These are phyloP conservation scores for Pyrus communis DNA, from an alignment of 306 rosid genomes.

Conservation along the genomic window DNA sequence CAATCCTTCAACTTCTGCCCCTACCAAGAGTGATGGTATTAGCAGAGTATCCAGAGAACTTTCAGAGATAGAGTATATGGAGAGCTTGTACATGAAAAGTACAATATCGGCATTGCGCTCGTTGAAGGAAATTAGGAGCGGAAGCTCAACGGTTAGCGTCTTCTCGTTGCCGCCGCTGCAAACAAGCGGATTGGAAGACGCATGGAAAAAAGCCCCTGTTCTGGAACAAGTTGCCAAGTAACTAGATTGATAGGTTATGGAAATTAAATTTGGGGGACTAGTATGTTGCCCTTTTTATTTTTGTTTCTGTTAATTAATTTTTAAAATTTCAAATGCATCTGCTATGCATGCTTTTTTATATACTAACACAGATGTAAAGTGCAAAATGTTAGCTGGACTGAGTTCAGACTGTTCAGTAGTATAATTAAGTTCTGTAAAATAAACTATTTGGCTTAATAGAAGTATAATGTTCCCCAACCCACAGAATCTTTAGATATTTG, in stretches of 20 bases:
- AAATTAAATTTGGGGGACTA: conserved; percentile 31
- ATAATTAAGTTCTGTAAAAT: conserved; percentile 38
- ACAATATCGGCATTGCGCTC: conserved; percentile 71
- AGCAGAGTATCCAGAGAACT: conserved; percentile 49
- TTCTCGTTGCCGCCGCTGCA: conserved; percentile 89
- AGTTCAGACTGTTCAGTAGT: conserved; percentile 19
- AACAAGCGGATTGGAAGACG: conserved; percentile 26
- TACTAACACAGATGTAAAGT: conserved; percentile 60
- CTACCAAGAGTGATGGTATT: conserved; percentile 33
- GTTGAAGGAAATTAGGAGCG: conserved; percentile 81
- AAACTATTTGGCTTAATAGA: conserved; percentile 20
- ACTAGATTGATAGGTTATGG: neutral
- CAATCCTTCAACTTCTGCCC: conserved; percentile 55
- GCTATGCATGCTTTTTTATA: conserved; percentile 29
- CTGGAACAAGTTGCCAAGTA: conserved; percentile 31
- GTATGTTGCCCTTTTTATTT: neutral
- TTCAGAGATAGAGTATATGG: conserved; percentile 74
- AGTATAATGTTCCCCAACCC: conserved; percentile 7
- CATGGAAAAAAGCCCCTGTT: conserved; percentile 27
- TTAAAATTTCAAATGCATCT: conserved; percentile 19
- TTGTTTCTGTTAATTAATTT: neutral
- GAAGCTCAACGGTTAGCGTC: conserved; percentile 77
- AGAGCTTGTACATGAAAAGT: conserved; percentile 80
- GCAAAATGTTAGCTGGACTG: conserved; percentile 39
- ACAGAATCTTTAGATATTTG: neutral